Conservation (phyloP, 768 basidiomycete species). For the Porphyrellus cyaneotinctus region DNA sequence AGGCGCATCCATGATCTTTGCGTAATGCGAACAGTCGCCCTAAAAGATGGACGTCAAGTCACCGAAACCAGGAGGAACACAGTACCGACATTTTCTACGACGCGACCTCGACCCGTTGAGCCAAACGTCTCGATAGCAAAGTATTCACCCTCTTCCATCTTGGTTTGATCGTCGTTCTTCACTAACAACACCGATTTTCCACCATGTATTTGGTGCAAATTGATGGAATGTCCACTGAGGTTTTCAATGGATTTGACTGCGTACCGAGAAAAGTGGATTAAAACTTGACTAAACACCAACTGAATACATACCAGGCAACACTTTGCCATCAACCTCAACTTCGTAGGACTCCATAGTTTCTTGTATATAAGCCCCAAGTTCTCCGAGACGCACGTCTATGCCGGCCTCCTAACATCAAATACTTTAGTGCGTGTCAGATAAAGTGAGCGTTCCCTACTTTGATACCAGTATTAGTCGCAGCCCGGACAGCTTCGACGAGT, state of each 20-base stretch:
- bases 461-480: slow-evolving; percentile 91
- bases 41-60: slow-evolving; percentile 26
- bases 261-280: neutral
- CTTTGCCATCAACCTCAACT: slow-evolving; percentile 85
- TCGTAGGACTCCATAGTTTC: slow-evolving; percentile 99
- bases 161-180: slow-evolving; percentile 83
- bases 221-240: slow-evolving; percentile 92
- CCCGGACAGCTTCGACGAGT: slow-evolving; percentile 85
- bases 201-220: slow-evolving; percentile 87
- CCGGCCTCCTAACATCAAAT: slow-evolving; percentile 72
- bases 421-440: slow-evolving; percentile 5
- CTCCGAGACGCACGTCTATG: slow-evolving; percentile 91
- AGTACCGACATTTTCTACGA: slow-evolving; percentile 68
- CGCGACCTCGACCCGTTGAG: slow-evolving; percentile 87
- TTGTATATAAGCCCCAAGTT: slow-evolving; percentile 88
- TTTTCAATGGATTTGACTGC: slow-evolving; percentile 92
- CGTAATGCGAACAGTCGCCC: slow-evolving; percentile 96
- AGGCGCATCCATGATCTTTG: slow-evolving; percentile 64
- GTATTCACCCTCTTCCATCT: slow-evolving; percentile 99
- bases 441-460: slow-evolving; percentile 45
- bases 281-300: neutral
- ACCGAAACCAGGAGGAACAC: neutral
- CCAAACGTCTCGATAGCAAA: slow-evolving; percentile 99
- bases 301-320: slow-evolving; percentile 59
- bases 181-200: slow-evolving; percentile 90